Conservation (phyloP, 2,329 filamentous ascomycete genomes). For the Nothophaeocryptopus gaeumannii region DNA sequence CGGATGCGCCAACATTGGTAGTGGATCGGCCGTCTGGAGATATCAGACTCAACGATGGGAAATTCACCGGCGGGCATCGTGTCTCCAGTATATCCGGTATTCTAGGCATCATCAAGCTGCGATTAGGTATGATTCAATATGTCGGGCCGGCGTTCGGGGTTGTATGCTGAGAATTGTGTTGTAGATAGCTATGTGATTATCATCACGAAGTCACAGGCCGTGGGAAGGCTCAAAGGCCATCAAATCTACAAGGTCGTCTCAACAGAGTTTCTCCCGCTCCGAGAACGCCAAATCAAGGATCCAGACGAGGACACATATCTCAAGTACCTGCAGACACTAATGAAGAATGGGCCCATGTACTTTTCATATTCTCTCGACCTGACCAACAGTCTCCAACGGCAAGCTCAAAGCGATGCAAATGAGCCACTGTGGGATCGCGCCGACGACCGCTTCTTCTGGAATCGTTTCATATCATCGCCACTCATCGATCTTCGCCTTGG, state of each 20-base stretch:
- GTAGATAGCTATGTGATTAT: conserved; percentile 95
- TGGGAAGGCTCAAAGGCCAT: conserved; percentile 89
- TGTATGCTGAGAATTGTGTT: conserved; percentile 14
- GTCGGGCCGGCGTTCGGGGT: background rate
- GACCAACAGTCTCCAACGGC: conserved; percentile 94
- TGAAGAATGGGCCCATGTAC: conserved; percentile 87
- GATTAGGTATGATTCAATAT: conserved; percentile 64
- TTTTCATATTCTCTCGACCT: conserved; percentile 97
- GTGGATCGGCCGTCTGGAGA: conserved; percentile 92
- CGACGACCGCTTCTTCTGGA: conserved; percentile 99
- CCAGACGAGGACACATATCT: conserved; percentile 93
- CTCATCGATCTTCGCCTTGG: conserved; percentile 82
- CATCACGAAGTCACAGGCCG: conserved; percentile 88
- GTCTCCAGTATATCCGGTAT: conserved; percentile 95
- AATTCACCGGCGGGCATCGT: conserved; percentile 71
- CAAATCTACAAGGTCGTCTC: conserved; percentile 91
- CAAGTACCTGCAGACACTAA: conserved; percentile 71
- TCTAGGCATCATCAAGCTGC: conserved; percentile 86
- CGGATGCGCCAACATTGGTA: conserved; percentile 80
- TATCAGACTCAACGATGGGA: conserved; percentile 77
- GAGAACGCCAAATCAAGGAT: conserved; percentile 87
- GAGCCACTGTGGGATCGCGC: conserved; percentile 84
- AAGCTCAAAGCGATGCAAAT: conserved; percentile 69
- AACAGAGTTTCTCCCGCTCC: conserved; percentile 90
- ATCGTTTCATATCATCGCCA: conserved; percentile 86